Evolutionary conservation across 2,329 filamentous ascomycete species (phyloP), one percentile per base, ranked within the genome.

Genomic region (Arachnomyces sp.): DNA sequence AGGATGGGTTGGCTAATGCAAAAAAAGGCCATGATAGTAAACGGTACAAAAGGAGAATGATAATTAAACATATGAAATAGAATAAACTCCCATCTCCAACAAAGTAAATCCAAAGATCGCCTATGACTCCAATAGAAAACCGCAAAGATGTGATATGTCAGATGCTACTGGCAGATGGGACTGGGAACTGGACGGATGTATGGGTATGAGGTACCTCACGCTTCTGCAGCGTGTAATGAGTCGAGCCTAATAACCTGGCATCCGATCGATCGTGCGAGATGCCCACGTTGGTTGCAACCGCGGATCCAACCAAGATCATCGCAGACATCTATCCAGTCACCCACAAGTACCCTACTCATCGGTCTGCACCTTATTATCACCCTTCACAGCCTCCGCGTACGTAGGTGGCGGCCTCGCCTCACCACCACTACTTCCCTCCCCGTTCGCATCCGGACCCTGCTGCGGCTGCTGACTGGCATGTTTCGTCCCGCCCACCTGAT

Each of bases 351-450:
- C 30, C 28, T 71, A 79, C 44, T 79, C 73, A 42, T 74, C 70
- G 13, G 64, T 73, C 72, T 96, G 92, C 37, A 95, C 73, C 75
- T 96, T 96, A 65, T 95, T 68, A 58, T 96, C 90, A 1, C 86
- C 88, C 54, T 81, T 82, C 43, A 95, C 82, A 35, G 87, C 90
- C 65, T 95, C 86, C 12, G 84, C 83, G 62, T 96, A 96, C 11
- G 82, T 86, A 3, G 92, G 90, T 31, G 90, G 89, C 29, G 66
- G 25, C 64, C 63, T 49, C 62, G 65, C 57, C 53, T 46, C 63
- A 42, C 56, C 55, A 49, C 55, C 57, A 55, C 55, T 60, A 44
- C 56, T 49, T 30, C 53, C 54, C 28, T 49, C 48, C 28, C 42
- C 43, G 4, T 49, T 45, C 32, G 20, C 31, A 16, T 5, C 11